Evolutionary conservation across 805 yeast species (phyloP), one percentile per base, ranked within the genome.

Genomic region (Kockiozyma suomiensis): DNA sequence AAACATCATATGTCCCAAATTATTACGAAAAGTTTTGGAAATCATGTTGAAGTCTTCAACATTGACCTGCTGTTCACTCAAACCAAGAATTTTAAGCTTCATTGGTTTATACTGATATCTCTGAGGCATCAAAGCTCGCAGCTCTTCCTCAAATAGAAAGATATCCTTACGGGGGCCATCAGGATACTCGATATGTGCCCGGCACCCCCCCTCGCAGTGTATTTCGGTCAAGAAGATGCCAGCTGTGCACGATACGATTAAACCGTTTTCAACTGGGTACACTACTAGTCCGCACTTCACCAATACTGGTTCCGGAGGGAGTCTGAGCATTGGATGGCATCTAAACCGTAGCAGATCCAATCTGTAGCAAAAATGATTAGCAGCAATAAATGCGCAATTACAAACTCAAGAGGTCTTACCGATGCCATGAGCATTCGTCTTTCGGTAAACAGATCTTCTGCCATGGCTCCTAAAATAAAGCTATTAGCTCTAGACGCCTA

Each of bases 391-490:
- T 13, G 10, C 8, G 26, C 5, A n/a, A 15, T 48, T 8, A 45
- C 10, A 5, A 12, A 46, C 7, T 38, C 4, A 17, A 21, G 4
- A 7, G 21, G 2, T 45, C 66, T 17, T 56, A 52, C 60, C 90
- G 80, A 72, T 93, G 86, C 98, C 98, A 93, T 25, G 84, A 85
- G 68, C 97, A 92, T 66, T 86, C 91, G 65, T 85, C 87, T 50
- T 78, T 75, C 0, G 85, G 81, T 10, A 74, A 70, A 17, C 52
- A 43, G 12, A 55, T 35, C 5, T 82, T 77, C 19, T 82, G 87
- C 23, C 30, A 17, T 8, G 54, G 51, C 28, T 50, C 54, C 55
- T 48, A 32, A 19, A 32, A 40, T 10, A 13, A 26, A 17, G 21
- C 41, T n/a, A 15, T 35, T 26, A 17, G 21, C 3, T 4, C 2